Percentiles rank a stretch among this genome's conserved stretches.
Evolutionary conservation across 2,329 filamentous ascomycete genomes (phyloP).

Genomic region (Apiospora aurea): DNA sequence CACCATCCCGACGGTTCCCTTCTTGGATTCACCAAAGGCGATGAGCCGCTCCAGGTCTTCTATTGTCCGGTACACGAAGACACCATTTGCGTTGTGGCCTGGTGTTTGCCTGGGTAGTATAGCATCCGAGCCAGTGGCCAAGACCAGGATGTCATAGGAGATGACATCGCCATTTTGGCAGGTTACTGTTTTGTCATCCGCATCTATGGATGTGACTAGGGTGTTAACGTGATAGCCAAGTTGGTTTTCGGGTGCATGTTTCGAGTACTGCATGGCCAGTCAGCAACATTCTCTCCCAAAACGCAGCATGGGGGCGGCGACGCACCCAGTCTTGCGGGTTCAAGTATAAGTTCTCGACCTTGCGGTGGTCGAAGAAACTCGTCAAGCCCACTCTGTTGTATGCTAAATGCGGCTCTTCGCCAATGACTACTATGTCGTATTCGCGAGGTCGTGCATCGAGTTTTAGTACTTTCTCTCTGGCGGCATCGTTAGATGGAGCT

Average conservation of each 20-base stretch:
- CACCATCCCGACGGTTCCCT: slow-evolving; percentile 74
- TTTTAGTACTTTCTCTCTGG: slow-evolving; percentile 87
- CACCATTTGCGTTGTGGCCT: slow-evolving; percentile 79
- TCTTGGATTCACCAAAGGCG: slow-evolving; percentile 70
- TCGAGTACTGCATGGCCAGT: slow-evolving; percentile 63
- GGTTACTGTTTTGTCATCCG: slow-evolving; percentile 68
- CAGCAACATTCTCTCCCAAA: slow-evolving; percentile 3
- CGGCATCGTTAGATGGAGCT: slow-evolving; percentile 24
- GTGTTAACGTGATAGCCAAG: slow-evolving; percentile 81
- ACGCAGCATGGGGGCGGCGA: not conserved
- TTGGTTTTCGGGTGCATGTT: slow-evolving; percentile 66
- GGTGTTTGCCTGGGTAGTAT: slow-evolving; percentile 72
- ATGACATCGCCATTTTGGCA: slow-evolving; percentile 75
- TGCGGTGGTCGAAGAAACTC: slow-evolving; percentile 85
- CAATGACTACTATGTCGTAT: slow-evolving; percentile 84
- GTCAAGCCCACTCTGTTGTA: slow-evolving; percentile 93
- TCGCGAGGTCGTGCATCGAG: slow-evolving; percentile 77
- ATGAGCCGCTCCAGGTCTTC: slow-evolving; percentile 82
- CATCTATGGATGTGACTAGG: slow-evolving; percentile 71
- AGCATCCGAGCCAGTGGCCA: slow-evolving; percentile 88
- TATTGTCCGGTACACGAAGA: slow-evolving; percentile 90
- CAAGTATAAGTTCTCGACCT: slow-evolving; percentile 86
- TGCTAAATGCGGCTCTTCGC: slow-evolving; percentile 85
- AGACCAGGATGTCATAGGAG: slow-evolving; percentile 79
- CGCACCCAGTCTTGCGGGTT: slow-evolving; percentile 83